phyloP scores from a whole-genome alignment of 2,329 filamentous ascomycete species.

The Aureobasidium zeae region DNA sequence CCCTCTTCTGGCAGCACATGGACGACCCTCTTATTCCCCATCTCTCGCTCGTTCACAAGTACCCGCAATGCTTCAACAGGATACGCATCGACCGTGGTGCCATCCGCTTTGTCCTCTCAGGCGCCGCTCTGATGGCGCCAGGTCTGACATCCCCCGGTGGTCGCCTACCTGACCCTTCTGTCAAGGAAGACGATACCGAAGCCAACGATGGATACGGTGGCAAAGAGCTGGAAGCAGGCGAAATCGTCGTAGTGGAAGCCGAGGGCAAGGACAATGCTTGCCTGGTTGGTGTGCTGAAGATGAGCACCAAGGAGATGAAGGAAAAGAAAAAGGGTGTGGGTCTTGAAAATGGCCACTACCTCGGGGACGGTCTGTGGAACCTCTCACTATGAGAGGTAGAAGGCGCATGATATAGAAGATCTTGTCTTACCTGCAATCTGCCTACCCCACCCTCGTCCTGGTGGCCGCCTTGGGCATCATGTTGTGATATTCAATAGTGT shows the following conservation, averaged over 20 bases:
- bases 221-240: constrained; percentile 68
- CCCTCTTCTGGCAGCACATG: constrained; percentile 86
- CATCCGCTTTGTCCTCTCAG: constrained; percentile 89
- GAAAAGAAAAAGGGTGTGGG: constrained; percentile 88
- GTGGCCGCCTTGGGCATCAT: too few relatives aligned
- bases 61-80: constrained; percentile 72
- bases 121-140: constrained; percentile 92
- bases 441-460: too few relatives aligned
- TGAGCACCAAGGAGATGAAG: constrained; percentile 85
- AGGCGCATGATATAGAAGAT: constrained; percentile 12
- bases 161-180: constrained; percentile 53
- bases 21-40: constrained; percentile 74
- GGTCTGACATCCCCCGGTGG: constrained; percentile 81
- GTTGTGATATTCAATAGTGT: too few relatives aligned
- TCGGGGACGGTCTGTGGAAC: constrained; percentile 90
- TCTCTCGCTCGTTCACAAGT: constrained; percentile 79
- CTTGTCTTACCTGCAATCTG: too few relatives aligned
- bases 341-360: constrained; percentile 85
- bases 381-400: constrained; percentile 41
- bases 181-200: constrained; percentile 31
- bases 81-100: constrained; percentile 90
- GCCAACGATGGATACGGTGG: constrained; percentile 38
- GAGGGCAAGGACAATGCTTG: constrained; percentile 92
- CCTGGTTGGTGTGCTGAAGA: constrained; percentile 73
- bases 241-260: constrained; percentile 79